A percentile compares a stretch with the other conserved stretches of the same genome.
Evolutionary conservation across 2,329 filamentous ascomycete genomes (phyloP).

Genomic region (Cladosporium sphaerospermum): DNA sequence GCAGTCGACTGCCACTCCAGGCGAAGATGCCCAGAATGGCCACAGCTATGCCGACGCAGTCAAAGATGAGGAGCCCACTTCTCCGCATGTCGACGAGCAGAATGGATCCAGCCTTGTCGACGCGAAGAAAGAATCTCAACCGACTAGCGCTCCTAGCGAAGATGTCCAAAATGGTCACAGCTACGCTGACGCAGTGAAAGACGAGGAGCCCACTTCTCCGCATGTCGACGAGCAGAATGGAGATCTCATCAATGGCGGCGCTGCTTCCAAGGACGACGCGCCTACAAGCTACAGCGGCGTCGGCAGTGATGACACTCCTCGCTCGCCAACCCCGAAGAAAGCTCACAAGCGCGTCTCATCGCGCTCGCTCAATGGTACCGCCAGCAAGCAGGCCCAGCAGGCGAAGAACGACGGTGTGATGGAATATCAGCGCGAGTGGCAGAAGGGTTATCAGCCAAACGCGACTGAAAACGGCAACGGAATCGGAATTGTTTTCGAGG

Average conservation of each 20-base stretch:
- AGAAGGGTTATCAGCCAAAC: neutral
- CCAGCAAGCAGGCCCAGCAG: conserved; percentile 14
- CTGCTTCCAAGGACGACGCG: neutral
- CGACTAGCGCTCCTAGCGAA: conserved; percentile 12
- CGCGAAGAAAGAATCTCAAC: conserved; percentile 18
- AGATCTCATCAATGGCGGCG: conserved; percentile 13
- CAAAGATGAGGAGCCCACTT: conserved; percentile 6
- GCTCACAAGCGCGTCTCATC: conserved; percentile 26
- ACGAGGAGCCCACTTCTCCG: conserved; percentile 2
- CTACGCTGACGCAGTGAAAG: conserved; percentile 12
- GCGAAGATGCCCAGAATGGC: conserved; percentile 15
- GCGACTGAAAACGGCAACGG: neutral
- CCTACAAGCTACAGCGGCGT: conserved; percentile 21
- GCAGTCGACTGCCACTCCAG: conserved; percentile 13
- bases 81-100: conserved; percentile 14
- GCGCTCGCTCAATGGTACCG: conserved; percentile 17
- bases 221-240: conserved; percentile 15
- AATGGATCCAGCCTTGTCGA: conserved; percentile 20
- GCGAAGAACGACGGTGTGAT: neutral
- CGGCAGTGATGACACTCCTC: conserved; percentile 25
- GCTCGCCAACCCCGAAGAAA: conserved; percentile 19
- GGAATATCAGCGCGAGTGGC: conserved; percentile 4
- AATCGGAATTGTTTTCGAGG: conserved; percentile 4
- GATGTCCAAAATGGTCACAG: conserved; percentile 11
- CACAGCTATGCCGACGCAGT: conserved; percentile 10